Evolutionary conservation across 306 rosid species (phyloP).

Genomic region (Begonia fuchsioides): DNA sequence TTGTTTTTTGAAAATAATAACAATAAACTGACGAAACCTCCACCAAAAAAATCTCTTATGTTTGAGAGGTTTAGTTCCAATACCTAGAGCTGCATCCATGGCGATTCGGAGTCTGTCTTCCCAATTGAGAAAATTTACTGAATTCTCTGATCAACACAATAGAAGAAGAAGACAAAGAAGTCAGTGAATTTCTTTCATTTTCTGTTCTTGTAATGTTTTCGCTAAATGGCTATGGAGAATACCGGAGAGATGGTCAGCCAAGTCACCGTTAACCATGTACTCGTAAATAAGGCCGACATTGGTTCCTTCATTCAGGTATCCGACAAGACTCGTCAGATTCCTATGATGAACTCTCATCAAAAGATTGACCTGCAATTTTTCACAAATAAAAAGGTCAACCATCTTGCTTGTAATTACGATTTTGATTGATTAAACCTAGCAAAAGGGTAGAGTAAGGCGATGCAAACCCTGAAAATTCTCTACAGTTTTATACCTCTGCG

Average conservation of each 20-base stretch:
- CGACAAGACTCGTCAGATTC: slow-evolving; percentile 34
- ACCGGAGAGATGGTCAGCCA: slow-evolving; percentile 20
- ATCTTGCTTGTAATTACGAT: too few species aligned
- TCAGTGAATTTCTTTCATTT: neutral
- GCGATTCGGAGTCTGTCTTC: slow-evolving; percentile 39
- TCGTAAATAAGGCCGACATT: slow-evolving; percentile 19
- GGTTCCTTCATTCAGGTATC: slow-evolving; percentile 20
- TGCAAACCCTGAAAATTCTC: too few species aligned
- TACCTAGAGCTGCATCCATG: slow-evolving; percentile 47
- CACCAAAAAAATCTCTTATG: neutral
- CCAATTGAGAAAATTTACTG: slow-evolving; percentile 29
- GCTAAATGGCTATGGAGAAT: slow-evolving; percentile 8
- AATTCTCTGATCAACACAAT: slow-evolving; percentile 18
- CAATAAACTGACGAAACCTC: neutral
- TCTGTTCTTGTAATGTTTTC: neutral
- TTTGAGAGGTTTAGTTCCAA: slow-evolving; percentile 1
- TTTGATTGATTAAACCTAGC: slow-evolving; percentile 1
- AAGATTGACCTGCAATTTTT: slow-evolving; percentile 28
- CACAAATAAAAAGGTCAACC: slow-evolving; percentile 3
- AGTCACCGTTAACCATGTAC: slow-evolving; percentile 23
- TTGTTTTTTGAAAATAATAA: neutral
- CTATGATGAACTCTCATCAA: slow-evolving; percentile 30
- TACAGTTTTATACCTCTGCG: slow-evolving; percentile 23
- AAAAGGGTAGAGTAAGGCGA: neutral
- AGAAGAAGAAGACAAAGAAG: neutral